Evolutionary conservation across 805 yeast genomes (phyloP).

Genomic region (Barnettozyma botsteinii): DNA sequence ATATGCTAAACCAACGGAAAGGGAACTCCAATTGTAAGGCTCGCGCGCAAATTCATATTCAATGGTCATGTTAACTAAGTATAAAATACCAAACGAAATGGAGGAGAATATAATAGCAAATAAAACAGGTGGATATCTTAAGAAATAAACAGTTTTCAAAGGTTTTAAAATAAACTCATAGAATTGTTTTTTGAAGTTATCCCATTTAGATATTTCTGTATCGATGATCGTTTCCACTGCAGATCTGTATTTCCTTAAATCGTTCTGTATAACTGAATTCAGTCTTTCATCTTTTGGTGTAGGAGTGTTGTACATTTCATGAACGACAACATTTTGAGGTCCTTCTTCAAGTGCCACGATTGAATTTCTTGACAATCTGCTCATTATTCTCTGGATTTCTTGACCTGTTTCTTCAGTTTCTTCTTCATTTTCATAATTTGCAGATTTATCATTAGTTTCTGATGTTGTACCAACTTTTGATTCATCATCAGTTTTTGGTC

Average conservation of each 20-base stretch:
- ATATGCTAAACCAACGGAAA: constrained; percentile 69
- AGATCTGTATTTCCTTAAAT: constrained; percentile 21
- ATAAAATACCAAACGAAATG: constrained; percentile 63
- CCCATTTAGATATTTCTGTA: constrained; percentile 16
- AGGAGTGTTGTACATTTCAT: constrained; percentile 22
- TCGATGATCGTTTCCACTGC: constrained; percentile 24
- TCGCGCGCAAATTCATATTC: constrained; percentile 51
- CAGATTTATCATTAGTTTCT: constrained; percentile 1
- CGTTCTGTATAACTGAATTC: constrained; percentile 11
- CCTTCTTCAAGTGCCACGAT: constrained; percentile 18
- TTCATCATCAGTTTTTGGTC: constrained; percentile 4
- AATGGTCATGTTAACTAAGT: constrained; percentile 70
- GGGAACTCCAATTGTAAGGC: constrained; percentile 66
- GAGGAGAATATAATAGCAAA: constrained; percentile 62
- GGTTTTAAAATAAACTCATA: constrained; percentile 55
- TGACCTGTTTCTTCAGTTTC: neutral
- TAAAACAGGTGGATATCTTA: constrained; percentile 69
- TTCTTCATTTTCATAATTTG: neutral
- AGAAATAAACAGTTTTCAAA: constrained; percentile 50
- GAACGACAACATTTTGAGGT: constrained; percentile 15
- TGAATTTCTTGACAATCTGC: constrained; percentile 19
- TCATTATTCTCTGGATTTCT: constrained; percentile 16
- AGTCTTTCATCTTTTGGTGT: neutral
- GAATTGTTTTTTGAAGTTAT: constrained; percentile 24
- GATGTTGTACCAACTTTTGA: neutral